Base-by-base conservation (phyloP, 2,329 filamentous ascomycete genomes). In the Curvularia verruculosa region DNA sequence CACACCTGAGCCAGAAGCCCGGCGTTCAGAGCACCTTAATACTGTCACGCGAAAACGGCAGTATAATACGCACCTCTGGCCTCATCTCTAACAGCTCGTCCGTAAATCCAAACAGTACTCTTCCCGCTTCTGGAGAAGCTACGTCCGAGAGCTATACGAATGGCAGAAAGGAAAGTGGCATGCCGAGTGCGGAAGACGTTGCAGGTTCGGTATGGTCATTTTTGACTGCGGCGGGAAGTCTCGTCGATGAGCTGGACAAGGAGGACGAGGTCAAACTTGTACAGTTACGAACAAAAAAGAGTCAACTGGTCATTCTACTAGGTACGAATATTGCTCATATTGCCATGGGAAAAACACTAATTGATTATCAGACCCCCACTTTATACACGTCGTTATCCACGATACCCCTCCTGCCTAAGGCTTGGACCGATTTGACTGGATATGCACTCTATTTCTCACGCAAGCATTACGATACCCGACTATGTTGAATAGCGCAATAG, bases 251-350 rank as follows among this genome's bases (percentile, higher is more conserved):
- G 58, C 79, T 94, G 67, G 90, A 93, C 70, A 82, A 83, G 29
- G 89, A 92, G 79, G 91, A 95, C 68, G 90, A 93, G 72, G 77
- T 93, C 61, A 92, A 88, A 77, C 80, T 95, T 46, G 77, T 95
- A 49, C 83, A 90, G 61, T 73, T 96, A 63, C 84, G 91, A 63
- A 94, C 90, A n/a, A 92, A 88, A 80, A 92, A 90, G 75, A 89
- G 92, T 67, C 91, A 96, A 75, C 79, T 95, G 60, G 89, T 95
- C 57, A 91, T 95, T 69, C 89, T 94, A 19, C 90, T 90, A 51
- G 81, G 81, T 83, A 73, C 45, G 75, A 56, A 28, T 23, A 41
- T 12, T 8, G 29, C 5, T 19, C 23, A 15, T 36, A 21, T n/a
- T 28, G 8, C 26, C 37, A 15, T 28, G 12, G 21, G 39, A 18